Base-by-base conservation (phyloP, 202 grass and related monocot species). In the Carex arenaria region DNA sequence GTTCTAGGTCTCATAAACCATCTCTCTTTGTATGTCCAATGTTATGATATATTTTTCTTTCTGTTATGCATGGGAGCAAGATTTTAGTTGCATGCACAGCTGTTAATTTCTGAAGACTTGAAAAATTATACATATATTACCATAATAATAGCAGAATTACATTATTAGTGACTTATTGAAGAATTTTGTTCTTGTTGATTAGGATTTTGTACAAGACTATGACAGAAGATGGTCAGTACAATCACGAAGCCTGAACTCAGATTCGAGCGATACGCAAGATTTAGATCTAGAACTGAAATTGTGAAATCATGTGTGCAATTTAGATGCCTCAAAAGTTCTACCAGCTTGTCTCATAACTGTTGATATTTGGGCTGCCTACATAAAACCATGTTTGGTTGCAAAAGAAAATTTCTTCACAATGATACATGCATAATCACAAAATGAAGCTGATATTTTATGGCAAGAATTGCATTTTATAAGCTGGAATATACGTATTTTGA, bases 231-330 rank as follows among this genome's bases (percentile, higher is more conserved):
- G 80, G 80, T 82, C 80, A 30, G 56, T 47, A 20, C 49, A 69
- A 64, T 68, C 62, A 38, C 43, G 12, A 65, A 70, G 62, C 47
- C 62, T 34, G 17, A 83, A 83, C 43, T 70, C 80, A 7, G 51
- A 70, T 47, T 83, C 80, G 34, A 83, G 80, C 10, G 49, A 56
- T 12, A 83, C 80, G 3, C 80, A 83, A 55, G 80, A 83, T 70
- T 57, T 83, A 26, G 80, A 83, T 83, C 80, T 83, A 83, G 80
- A 83, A 10, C 80, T 83, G 22, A 83, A 70, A 56, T 83, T 83
- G 64, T 83, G 64, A 83, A 64, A 8, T 28, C 51, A 8, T 42
- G 40, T 67, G 61, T 67, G 64, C 64, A 82, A 82, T 65, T 67
- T 54, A 52, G 62, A 82, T 82, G 61, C 62, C 34, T 70, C 60